Evolutionary conservation across 75 land plant genomes (phyloP), one percentile per base, ranked within the genome.

Genomic region (Adiantum capillusveneris): DNA sequence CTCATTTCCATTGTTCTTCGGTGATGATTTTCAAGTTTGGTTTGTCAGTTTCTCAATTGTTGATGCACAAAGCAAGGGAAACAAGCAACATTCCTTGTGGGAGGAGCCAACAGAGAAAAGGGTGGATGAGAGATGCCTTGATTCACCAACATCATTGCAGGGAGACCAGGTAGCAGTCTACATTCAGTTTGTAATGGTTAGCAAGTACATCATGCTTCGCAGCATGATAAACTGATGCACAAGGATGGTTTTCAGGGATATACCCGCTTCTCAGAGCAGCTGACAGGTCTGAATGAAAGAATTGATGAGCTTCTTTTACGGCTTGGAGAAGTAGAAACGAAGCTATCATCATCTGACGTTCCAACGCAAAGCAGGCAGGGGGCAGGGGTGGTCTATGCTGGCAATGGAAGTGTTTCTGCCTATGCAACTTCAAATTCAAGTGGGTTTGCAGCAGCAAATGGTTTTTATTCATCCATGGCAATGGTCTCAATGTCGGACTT

Each of bases 301-400:
- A 28, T 65, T 34, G 67, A 65, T 30, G 67, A 65, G 62, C 42
- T 65, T 13, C 19, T 65, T 26, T 65, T 62, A n/a, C 62, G 60
- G 16, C 25, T 65, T 13, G 67, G 44, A 6, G 67, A 65, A 17
- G 31, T 65, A 20, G 67, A 65, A 56, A 51, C 59, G 21, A 65
- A 56, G 62, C 16, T 65, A 11, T 51, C 67, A 22, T 14, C 62
- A 16, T 28, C 14, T 36, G 1, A 20, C 2, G 30, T 11, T 14
- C 11, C 56, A 31, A 22, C 25, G 20, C 37, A 29, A 22, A 2
- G 21, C 55, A 44, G 11, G 54, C 55, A 53, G 28, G 25, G 55
- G 18, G 6, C 19, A n/a, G 29, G 21, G 17, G 62, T 56, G 5
- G 67, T 44, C 13, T 56, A 63, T 19, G 39, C 34, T 65, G 62